Base-by-base conservation (phyloP, 208 protist genomes). In the Borovskyia barvae region DNA sequence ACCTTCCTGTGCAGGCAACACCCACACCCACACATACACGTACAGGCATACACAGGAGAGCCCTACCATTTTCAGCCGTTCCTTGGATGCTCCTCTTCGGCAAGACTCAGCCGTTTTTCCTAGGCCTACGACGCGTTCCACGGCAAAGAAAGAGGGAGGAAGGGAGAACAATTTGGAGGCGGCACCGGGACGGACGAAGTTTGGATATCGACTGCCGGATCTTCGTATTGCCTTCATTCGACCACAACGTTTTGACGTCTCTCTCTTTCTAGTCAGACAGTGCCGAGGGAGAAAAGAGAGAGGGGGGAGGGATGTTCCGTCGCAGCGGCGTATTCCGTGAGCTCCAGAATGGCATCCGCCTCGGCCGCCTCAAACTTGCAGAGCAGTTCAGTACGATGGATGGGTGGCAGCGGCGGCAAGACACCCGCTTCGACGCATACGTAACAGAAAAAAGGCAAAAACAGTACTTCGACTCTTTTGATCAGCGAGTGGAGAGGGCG, bases 401-500 rank as follows among this genome's bases (percentile, higher is more conserved):
- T 4, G 84, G 87, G 19, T 94, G 84, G 85, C 84, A 94, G 64
- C 22, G 55, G 0, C 53, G 40, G 9, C 80, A 87, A 41, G 63
- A 80, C 52, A 8, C 52, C 22, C 67, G 82, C 40, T 93, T 95
- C 55, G 89, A 95, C 64, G 33, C 57, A n/a, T 95, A 87, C 51
- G 66, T 95, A 4, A 60, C 62, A 40, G 76, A 87, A 33, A 80
- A 86, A 69, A 74, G 89, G 19, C 57, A 63, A 33, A 80, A 70
- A 56, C 68, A 92, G 66, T 68, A 57, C 66, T 90, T 77, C 62
- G 89, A 95, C 7, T 74, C 57, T 0, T 95, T 95, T 65, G 89
- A 95, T 47, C 89, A 95, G 55, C 85, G 89, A 1, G 85, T 95
- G 2, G 85, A 93, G 71, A 77, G 84, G 0, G 89, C 83, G 35